phyloP scores from a whole-genome alignment of 1,284 basidiomycete genomes.

The Apiotrichum akiyoshidainum region DNA sequence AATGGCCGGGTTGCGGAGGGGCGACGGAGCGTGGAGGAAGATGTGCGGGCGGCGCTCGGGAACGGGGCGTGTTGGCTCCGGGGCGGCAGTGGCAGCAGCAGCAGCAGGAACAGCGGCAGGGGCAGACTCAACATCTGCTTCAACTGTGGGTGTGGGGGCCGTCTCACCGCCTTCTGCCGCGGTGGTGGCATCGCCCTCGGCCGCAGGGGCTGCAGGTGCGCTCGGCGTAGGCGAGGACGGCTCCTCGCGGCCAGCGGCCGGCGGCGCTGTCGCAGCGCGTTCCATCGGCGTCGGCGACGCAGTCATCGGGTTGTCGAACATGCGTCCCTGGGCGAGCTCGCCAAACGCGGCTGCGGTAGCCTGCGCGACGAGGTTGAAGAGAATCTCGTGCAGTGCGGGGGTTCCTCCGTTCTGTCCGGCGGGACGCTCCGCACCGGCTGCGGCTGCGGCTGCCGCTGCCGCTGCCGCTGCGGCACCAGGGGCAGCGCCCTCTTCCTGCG shows the following conservation, averaged over 20 bases:
- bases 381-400: conserved; percentile 1
- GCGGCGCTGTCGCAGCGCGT: not conserved
- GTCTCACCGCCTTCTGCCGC: not conserved
- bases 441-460: not conserved
- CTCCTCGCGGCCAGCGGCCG: not conserved
- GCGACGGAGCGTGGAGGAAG: conserved; percentile 1
- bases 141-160: not conserved
- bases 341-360: not conserved
- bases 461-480: not conserved
- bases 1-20: not conserved
- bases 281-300: conserved; percentile 30
- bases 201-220: not conserved
- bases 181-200: not conserved
- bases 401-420: not conserved
- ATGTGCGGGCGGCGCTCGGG: conserved; percentile 19
- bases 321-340: not conserved
- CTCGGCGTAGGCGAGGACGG: not conserved
- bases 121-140: not conserved
- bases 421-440: too few species aligned
- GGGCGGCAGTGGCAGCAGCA: not conserved
- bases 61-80: conserved; percentile 1
- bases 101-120: not conserved
- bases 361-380: not conserved
- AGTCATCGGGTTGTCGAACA: conserved; percentile 20
- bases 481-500: not conserved